Percentiles rank a stretch among this genome's conserved stretches.
phyloP scores from a whole-genome alignment of 2,329 filamentous ascomycete genomes.

The Corniculantispora saksenae region DNA sequence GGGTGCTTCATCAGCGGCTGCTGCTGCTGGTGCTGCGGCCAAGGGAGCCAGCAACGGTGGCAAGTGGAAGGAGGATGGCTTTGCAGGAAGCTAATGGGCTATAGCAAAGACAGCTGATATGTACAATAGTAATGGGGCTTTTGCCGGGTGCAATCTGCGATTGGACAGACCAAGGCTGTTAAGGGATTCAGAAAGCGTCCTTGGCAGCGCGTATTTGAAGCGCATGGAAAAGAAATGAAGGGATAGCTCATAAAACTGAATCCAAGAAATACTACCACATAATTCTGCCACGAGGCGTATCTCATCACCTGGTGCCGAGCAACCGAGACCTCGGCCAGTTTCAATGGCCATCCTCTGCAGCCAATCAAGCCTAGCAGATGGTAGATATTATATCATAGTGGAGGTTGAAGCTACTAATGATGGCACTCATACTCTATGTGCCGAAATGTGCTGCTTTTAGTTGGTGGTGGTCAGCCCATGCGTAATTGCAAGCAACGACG shows the following conservation, averaged over 20 bases:
- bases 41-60: constrained; percentile 45
- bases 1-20: constrained; percentile 48
- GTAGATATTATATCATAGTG: not conserved
- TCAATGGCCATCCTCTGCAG: not conserved
- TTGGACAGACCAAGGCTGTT: not conserved
- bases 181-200: not conserved
- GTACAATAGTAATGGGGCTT: constrained; percentile 7
- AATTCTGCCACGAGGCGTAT: not conserved
- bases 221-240: not conserved
- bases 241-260: not conserved
- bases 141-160: not conserved
- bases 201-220: constrained; percentile 14
- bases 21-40: constrained; percentile 47
- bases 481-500: not conserved
- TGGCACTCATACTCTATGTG: not conserved
- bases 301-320: not conserved
- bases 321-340: not conserved
- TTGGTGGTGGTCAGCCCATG: not conserved
- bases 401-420: not conserved
- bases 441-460: not conserved
- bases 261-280: not conserved
- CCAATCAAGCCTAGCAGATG: not conserved
- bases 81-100: constrained; percentile 39
- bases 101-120: not conserved
- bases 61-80: constrained; percentile 66